These are phyloP conservation scores for Lachancea meyersii DNA, from an alignment of 805 yeast species.

Conservation along the genomic window DNA sequence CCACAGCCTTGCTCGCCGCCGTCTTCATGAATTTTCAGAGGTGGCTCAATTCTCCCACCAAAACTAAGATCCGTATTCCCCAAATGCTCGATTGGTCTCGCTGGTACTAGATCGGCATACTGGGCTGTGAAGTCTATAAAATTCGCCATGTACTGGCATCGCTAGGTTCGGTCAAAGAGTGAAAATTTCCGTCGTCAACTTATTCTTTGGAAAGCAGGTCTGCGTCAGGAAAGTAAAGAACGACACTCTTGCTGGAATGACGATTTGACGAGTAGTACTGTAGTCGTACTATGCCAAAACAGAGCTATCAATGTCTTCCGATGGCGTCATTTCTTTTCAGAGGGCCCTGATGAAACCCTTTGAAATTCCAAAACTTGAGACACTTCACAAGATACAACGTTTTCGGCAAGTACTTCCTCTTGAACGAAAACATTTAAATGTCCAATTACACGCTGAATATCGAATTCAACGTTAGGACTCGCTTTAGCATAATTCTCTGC, in stretches of 20 bases:
- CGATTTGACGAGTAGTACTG: too few relatives aligned
- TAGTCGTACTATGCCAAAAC: background rate
- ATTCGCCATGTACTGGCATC: constrained; percentile 10
- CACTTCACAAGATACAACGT: constrained; percentile 19
- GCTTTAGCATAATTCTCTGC: constrained; percentile 33
- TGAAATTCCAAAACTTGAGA: constrained; percentile 9
- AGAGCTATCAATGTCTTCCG: background rate
- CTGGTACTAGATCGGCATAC: constrained; percentile 14
- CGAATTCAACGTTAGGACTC: constrained; percentile 38
- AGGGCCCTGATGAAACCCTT: background rate
- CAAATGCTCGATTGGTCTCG: constrained; percentile 25
- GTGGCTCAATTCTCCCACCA: constrained; percentile 34
- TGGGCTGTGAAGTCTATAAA: constrained; percentile 12
- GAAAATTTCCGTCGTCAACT: background rate
- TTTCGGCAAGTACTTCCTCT: constrained; percentile 23
- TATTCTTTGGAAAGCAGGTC: background rate
- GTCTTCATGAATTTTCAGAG: constrained; percentile 43
- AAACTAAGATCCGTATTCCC: constrained; percentile 37
- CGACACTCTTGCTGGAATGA: too few relatives aligned
- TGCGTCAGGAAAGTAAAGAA: background rate
- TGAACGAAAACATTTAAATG: constrained; percentile 24
- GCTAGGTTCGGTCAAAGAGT: background rate
- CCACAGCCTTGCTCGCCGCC: constrained; percentile 59
- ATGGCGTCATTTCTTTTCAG: background rate
- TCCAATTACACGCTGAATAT: constrained; percentile 38